These are phyloP conservation scores for Tulasnella sp. DNA, from an alignment of 768 basidiomycete species.

Conservation along the genomic window DNA sequence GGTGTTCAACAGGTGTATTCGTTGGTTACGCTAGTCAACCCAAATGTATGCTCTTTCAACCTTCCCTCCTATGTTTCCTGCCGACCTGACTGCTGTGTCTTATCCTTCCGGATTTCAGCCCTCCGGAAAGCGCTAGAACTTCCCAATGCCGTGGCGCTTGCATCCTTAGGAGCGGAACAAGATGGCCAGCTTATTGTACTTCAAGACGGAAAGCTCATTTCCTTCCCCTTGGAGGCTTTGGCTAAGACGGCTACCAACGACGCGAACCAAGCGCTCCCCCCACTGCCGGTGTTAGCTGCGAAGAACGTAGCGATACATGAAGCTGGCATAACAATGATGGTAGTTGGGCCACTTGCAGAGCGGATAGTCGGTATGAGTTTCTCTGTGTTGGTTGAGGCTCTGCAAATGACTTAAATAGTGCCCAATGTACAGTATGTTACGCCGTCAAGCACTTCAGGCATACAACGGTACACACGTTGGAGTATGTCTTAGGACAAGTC, in stretches of 20 bases:
- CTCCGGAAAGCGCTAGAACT: slow-evolving; percentile 46
- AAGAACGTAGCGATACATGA: slow-evolving; percentile 52
- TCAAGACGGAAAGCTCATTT: slow-evolving; percentile 42
- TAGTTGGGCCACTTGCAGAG: slow-evolving; percentile 41
- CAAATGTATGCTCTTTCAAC: slow-evolving; percentile 36
- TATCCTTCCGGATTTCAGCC: slow-evolving; percentile 31
- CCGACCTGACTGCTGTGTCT: neutral
- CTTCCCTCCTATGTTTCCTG: neutral
- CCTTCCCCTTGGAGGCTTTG: slow-evolving; percentile 65
- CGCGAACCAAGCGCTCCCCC: too few relatives aligned
- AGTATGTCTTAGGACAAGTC: slow-evolving; percentile 32
- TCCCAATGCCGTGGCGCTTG: slow-evolving; percentile 42
- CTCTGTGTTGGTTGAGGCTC: too few relatives aligned
- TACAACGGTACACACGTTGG: slow-evolving; percentile 48
- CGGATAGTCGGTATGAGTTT: slow-evolving; percentile 47
- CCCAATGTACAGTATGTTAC: slow-evolving; percentile 59
- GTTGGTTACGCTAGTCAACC: slow-evolving; percentile 41
- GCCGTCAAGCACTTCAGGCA: slow-evolving; percentile 53
- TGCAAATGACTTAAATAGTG: too few relatives aligned
- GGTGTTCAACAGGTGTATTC: slow-evolving; percentile 61
- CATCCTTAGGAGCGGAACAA: slow-evolving; percentile 37
- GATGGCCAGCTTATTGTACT: slow-evolving; percentile 64
- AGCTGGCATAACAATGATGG: slow-evolving; percentile 50
- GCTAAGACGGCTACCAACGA: slow-evolving; percentile 31
- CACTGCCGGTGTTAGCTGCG: too few relatives aligned